Base-by-base conservation (phyloP, 805 yeast genomes). In the Monosporozyma servazzii region DNA sequence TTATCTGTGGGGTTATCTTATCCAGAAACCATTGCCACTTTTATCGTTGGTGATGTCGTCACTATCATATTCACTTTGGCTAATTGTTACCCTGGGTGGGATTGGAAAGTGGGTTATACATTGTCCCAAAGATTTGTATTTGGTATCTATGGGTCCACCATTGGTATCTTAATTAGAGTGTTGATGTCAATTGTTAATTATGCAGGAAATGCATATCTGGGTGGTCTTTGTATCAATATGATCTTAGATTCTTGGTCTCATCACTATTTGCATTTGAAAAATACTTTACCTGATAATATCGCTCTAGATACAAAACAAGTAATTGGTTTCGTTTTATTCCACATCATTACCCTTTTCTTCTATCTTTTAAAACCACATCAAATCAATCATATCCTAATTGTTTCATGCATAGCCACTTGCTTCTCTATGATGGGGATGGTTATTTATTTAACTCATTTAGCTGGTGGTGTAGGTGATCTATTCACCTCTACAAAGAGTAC, bases 81-180 rank as follows among this genome's bases (percentile, higher is more conserved):
- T 11, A 76, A 76, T 58, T 72, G 78, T 18, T 70, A 67, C 48
- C 78, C 76, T 0, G 82, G 82, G 44, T 59, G 65, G 17, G 72
- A 75, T 46, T 77, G 73, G 67, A 80, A 76, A 59, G 71, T 75
- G 43, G 79, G 79, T 9, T 75, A 67, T 56, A 73, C 80, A 1
- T 49, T 75, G 20, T 65, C 73, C 7, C 78, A 73, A 56, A 63
- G 80, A 59, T 66, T 75, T 30, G 69, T 71, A 2, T 76, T 75
- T 61, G 80, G 80, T 20, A 70, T 75, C 25, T 66, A 62, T 49
- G 80, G 80, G 10, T 69, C 75, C 1, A 61, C 63, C 5, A 52
- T 74, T 29, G 78, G 77, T 13, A 68, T 75, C 31, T 43, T 68
- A 31, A 68, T 73, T 11, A 64, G 77, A 61, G 68, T 75, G 9